Conservation (phyloP, 1,284 basidiomycete genomes). For the Heterobasidion occidentale region DNA sequence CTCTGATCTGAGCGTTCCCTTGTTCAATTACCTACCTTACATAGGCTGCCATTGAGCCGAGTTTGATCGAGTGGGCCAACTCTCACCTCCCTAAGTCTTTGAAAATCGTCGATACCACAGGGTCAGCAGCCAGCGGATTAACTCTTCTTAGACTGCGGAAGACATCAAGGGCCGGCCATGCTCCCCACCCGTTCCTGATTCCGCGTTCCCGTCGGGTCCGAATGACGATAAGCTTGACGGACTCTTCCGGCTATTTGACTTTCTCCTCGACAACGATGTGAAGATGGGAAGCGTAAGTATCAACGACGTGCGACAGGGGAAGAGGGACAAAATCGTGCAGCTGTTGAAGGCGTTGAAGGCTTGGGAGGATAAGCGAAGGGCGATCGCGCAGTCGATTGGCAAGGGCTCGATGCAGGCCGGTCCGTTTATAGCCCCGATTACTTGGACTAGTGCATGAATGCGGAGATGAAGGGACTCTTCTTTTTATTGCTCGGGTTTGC, state of each 20-base stretch:
- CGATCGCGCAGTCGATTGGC: constrained; percentile 45
- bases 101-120: constrained; percentile 47
- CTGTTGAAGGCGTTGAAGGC: constrained; percentile 66
- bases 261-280: constrained; percentile 81
- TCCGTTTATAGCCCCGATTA: constrained; percentile 8
- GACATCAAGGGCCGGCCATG: constrained; percentile 62
- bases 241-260: constrained; percentile 83
- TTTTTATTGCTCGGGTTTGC: no score
- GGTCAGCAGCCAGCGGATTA: constrained; percentile 57
- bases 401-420: constrained; percentile 19
- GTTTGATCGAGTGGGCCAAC: constrained; percentile 84
- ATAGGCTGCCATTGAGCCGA: constrained; percentile 29
- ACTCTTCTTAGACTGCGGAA: constrained; percentile 67
- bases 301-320: constrained; percentile 80
- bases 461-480: no score
- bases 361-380: constrained; percentile 70
- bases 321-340: constrained; percentile 70
- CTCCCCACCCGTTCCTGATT: constrained; percentile 67
- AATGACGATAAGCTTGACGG: constrained; percentile 82
- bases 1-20: constrained; percentile 5
- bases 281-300: constrained; percentile 86
- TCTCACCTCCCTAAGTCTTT: constrained; percentile 62
- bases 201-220: constrained; percentile 62
- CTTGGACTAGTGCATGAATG: no score
- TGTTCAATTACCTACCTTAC: constrained; percentile 7